Conservation (phyloP, 805 yeast species). For the Schizosaccharomyces japonicus region DNA sequence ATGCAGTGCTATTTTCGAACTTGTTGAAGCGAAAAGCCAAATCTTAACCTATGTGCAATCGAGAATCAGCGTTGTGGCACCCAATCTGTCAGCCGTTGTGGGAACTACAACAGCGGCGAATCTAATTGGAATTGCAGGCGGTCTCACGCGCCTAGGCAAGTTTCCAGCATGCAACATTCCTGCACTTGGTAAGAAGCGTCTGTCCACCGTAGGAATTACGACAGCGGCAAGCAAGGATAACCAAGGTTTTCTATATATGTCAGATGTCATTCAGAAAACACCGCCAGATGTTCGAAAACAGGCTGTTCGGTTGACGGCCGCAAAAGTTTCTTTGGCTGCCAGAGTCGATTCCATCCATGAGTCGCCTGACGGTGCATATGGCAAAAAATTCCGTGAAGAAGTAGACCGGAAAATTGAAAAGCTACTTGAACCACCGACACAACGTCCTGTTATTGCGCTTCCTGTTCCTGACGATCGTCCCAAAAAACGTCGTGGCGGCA, state of each 20-base stretch:
- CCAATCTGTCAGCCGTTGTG: conserved; percentile 50
- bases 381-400: conserved; percentile 35
- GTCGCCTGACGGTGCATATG: conserved; percentile 27
- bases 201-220: conserved; percentile 18
- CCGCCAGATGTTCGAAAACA: conserved; percentile 38
- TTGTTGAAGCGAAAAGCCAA: conserved; percentile 22
- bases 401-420: conserved; percentile 42
- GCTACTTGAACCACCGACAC: conserved; percentile 54
- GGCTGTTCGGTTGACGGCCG: conserved; percentile 57
- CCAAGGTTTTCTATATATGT: conserved; percentile 43
- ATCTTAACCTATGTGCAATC: conserved; percentile 33
- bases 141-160: conserved; percentile 35
- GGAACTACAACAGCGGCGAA: conserved; percentile 56
- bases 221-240: conserved; percentile 26
- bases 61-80: conserved; percentile 40
- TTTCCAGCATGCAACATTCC: conserved; percentile 72
- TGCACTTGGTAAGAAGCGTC: conserved; percentile 38
- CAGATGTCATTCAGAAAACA: conserved; percentile 33
- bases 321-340: conserved; percentile 59
- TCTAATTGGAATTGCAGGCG: conserved; percentile 43
- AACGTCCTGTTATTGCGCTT: conserved; percentile 33
- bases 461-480: conserved; percentile 54
- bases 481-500: conserved; percentile 71
- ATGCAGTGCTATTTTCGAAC: conserved; percentile 24
- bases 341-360: conserved; percentile 40